phyloP scores from a whole-genome alignment of 805 yeast genomes.

The Candida morakotiae region DNA sequence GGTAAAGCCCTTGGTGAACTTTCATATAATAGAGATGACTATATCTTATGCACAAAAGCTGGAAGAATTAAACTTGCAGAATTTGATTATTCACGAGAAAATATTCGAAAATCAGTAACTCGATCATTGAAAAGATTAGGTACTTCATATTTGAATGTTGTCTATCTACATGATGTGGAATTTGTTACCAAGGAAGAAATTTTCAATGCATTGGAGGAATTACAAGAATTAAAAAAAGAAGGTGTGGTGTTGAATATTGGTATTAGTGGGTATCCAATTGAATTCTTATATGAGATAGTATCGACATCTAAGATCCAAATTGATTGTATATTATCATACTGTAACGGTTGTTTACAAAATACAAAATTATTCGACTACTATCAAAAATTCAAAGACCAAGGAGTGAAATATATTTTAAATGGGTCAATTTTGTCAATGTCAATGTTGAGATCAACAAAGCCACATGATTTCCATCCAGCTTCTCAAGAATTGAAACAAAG shows the following conservation, averaged over 20 bases:
- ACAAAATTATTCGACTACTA: conserved; percentile 44
- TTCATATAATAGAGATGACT: conserved; percentile 52
- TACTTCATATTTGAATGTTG: conserved; percentile 71
- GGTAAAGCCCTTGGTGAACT: conserved; percentile 55
- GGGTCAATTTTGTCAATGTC: conserved; percentile 92
- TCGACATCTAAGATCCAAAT: conserved; percentile 46
- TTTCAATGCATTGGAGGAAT: conserved; percentile 58
- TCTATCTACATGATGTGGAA: conserved; percentile 87
- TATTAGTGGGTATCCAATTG: conserved; percentile 83
- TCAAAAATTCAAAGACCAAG: conserved; percentile 49
- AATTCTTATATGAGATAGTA: conserved; percentile 56
- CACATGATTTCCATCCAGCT: conserved; percentile 82
- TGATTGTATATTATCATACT: conserved; percentile 75
- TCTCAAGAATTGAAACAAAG: conserved; percentile 50
- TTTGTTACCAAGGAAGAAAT: conserved; percentile 58
- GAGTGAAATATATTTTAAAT: conserved; percentile 58
- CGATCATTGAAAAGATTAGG: conserved; percentile 66
- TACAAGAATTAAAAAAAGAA: conserved; percentile 55
- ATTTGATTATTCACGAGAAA: conserved; percentile 67
- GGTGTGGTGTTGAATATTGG: conserved; percentile 70
- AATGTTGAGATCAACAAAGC: conserved; percentile 59
- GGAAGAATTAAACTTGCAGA: conserved; percentile 68
- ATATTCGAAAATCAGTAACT: conserved; percentile 57
- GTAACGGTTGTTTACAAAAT: conserved; percentile 81
- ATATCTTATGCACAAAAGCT: conserved; percentile 78